Percentiles rank a stretch among this genome's conserved stretches.
Evolutionary conservation across 495 filamentous ascomycete genomes (phyloP).

Genomic region (Tricharina praecox): DNA sequence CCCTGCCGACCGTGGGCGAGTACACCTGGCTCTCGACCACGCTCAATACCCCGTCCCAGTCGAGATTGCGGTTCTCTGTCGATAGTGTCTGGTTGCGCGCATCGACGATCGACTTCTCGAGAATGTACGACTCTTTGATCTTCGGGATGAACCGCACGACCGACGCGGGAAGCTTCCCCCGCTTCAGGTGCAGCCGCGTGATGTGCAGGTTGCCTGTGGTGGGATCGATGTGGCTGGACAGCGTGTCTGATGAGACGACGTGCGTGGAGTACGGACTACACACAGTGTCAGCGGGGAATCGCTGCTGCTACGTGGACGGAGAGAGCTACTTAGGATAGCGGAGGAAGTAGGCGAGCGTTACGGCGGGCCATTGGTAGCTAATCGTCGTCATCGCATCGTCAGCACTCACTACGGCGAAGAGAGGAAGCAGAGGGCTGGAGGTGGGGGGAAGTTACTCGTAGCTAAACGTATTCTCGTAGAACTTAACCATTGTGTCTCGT

Average conservation of each 20-base stretch:
- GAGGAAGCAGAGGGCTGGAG: slow-evolving; percentile 1
- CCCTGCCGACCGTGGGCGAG: slow-evolving; percentile 33
- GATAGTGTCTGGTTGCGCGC: slow-evolving; percentile 76
- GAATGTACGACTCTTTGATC: slow-evolving; percentile 56
- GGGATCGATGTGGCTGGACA: slow-evolving; percentile 69
- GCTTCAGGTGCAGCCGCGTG: slow-evolving; percentile 80
- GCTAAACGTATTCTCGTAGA: slow-evolving; percentile 71
- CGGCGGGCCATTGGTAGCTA: slow-evolving; percentile 35
- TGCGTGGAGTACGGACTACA: slow-evolving; percentile 65
- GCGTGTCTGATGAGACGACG: slow-evolving; percentile 91
- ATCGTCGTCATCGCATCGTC: neutral
- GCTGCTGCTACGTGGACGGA: neutral
- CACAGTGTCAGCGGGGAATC: slow-evolving; percentile 5
- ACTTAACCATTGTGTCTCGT: slow-evolving; percentile 56
- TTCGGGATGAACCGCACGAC: slow-evolving; percentile 52
- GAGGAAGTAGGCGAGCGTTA: slow-evolving; percentile 96
- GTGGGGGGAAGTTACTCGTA: slow-evolving; percentile 82
- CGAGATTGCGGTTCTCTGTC: slow-evolving; percentile 68
- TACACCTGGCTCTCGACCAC: slow-evolving; percentile 77
- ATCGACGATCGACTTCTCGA: slow-evolving; percentile 83
- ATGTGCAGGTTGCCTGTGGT: slow-evolving; percentile 67
- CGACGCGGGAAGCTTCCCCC: slow-evolving; percentile 65
- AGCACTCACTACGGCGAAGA: slow-evolving; percentile 9
- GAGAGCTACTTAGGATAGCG: slow-evolving; percentile 64
- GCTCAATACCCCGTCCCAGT: slow-evolving; percentile 79